A percentile compares a stretch with the other conserved stretches of the same genome.
phyloP scores from a whole-genome alignment of 2,329 filamentous ascomycete genomes.

The Xylariales sp. region DNA sequence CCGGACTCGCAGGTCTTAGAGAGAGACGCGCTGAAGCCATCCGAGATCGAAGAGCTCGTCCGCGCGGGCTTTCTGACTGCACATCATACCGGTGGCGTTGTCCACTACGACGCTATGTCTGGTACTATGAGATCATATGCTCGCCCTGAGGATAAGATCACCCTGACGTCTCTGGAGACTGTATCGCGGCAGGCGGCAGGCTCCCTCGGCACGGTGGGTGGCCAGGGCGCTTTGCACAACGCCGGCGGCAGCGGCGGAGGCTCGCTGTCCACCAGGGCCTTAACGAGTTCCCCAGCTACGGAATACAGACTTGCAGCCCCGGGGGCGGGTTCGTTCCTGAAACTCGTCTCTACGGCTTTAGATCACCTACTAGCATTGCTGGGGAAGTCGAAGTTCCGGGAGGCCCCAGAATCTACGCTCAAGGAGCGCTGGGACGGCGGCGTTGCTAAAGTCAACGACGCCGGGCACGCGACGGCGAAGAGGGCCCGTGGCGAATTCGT shows the following conservation, averaged over 20 bases:
- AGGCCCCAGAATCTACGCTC: slow-evolving; percentile 71
- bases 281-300: slow-evolving; percentile 53
- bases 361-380: slow-evolving; percentile 71
- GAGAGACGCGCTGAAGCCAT: slow-evolving; percentile 42
- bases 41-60: slow-evolving; percentile 63
- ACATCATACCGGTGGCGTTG: slow-evolving; percentile 51
- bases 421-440: slow-evolving; percentile 79
- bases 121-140: slow-evolving; percentile 55
- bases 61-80: slow-evolving; percentile 74
- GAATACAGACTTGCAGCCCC: slow-evolving; percentile 72
- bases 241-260: slow-evolving; percentile 65
- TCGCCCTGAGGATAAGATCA: slow-evolving; percentile 65
- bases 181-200: slow-evolving; percentile 76
- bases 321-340: slow-evolving; percentile 74
- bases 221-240: slow-evolving; percentile 71
- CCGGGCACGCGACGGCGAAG: slow-evolving; percentile 57
- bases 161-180: slow-evolving; percentile 69
- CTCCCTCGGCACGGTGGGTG: slow-evolving; percentile 75
- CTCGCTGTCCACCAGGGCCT: slow-evolving; percentile 58
- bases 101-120: slow-evolving; percentile 49
- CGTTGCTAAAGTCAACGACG: slow-evolving; percentile 58
- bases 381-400: slow-evolving; percentile 68
- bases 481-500: slow-evolving; percentile 65
- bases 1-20: slow-evolving; percentile 59
- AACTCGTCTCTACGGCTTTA: slow-evolving; percentile 70